A percentile compares a stretch with the other conserved stretches of the same genome.
These are phyloP conservation scores for Tulasnella sp. DNA, from an alignment of 768 basidiomycete genomes.

Conservation along the genomic window DNA sequence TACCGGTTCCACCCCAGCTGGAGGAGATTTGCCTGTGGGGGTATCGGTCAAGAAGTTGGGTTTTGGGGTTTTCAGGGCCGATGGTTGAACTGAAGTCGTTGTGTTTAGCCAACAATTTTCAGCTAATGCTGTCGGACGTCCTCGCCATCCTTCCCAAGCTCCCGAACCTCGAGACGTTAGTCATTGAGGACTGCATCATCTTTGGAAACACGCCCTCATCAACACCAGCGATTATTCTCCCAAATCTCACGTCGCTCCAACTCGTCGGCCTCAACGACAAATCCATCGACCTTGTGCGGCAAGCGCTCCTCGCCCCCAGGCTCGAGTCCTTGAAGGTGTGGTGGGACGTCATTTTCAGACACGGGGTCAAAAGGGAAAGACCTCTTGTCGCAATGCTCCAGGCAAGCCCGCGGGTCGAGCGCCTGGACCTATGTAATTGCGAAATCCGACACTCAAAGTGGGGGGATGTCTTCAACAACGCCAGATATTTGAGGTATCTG, in stretches of 20 bases:
- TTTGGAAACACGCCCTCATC: background rate
- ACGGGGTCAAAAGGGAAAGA: background rate
- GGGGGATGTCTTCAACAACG: background rate
- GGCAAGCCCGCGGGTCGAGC: background rate
- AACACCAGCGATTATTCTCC: background rate
- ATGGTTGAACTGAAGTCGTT: background rate
- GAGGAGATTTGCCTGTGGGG: background rate
- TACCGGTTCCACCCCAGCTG: background rate
- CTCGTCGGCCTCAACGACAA: background rate
- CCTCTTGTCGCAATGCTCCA: background rate
- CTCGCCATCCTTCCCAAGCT: background rate
- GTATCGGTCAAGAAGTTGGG: background rate
- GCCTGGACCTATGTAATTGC: background rate
- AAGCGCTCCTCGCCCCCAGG: background rate
- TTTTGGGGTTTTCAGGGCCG: background rate
- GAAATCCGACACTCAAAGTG: background rate
- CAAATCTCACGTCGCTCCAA: background rate
- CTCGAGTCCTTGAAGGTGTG: background rate
- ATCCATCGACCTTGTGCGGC: background rate
- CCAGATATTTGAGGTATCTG: background rate
- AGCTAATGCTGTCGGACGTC: background rate
- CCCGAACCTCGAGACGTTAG: background rate
- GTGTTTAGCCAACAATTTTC: background rate
- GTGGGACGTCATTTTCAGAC: background rate
- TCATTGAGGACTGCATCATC: background rate